Evolutionary conservation across 176 grass and related monocot genomes (phyloP).

Genomic region (Aegilops tauschii): DNA sequence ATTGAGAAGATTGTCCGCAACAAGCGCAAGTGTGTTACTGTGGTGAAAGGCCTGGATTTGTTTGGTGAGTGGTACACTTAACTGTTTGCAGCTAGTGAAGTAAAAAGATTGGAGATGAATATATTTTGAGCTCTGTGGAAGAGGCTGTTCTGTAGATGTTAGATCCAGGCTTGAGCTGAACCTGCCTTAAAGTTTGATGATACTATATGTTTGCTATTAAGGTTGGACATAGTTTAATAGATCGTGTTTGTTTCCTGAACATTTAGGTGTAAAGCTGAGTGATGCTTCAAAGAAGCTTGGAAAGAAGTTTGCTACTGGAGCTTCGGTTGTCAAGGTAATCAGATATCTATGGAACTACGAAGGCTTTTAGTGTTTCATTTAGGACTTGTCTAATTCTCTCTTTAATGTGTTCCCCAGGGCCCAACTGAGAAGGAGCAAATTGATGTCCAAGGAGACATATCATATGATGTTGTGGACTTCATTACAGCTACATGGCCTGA

Average conservation of each 20-base stretch:
- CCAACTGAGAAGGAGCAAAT: conserved; percentile 99
- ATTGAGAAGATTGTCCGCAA: conserved; percentile 99
- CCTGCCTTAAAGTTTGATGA: background rate
- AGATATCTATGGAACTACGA: background rate
- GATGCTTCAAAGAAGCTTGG: conserved; percentile 99
- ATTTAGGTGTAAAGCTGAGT: conserved; percentile 82
- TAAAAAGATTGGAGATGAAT: background rate
- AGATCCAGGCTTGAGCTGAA: background rate
- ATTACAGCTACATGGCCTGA: conserved; percentile 97
- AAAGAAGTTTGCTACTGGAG: conserved; percentile 98
- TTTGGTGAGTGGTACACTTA: conserved; percentile 58
- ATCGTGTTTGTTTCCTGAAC: conserved; percentile 7
- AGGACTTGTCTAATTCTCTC: background rate
- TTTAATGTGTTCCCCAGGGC: conserved; percentile 47
- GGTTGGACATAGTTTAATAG: background rate
- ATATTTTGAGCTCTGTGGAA: background rate
- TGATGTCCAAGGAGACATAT: conserved; percentile 98
- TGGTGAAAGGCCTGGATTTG: conserved; percentile 95
- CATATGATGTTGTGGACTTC: conserved; percentile 95
- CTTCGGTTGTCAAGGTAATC: conserved; percentile 95
- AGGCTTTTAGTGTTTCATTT: background rate
- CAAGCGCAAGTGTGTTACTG: conserved; percentile 99
- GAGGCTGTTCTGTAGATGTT: background rate
- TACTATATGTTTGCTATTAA: background rate
- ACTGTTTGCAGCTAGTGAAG: background rate